Percentiles rank a stretch among this genome's conserved stretches.
phyloP scores from a whole-genome alignment of 164 flowering plant genomes.

The Dillenia turbinata region DNA sequence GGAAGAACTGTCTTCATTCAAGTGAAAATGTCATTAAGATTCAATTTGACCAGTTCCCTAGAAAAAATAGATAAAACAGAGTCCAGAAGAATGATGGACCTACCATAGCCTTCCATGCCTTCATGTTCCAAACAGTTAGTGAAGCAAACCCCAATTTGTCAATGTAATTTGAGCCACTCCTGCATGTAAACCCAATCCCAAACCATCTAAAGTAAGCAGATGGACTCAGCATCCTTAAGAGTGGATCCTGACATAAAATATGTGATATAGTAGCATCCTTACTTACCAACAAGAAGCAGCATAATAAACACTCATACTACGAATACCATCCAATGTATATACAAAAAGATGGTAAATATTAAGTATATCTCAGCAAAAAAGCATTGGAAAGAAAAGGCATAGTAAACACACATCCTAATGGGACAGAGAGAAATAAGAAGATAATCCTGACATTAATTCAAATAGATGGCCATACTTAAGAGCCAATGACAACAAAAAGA shows the following conservation, averaged over 20 bases:
- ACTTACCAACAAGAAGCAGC: no score
- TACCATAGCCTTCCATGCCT: slow-evolving; percentile 96
- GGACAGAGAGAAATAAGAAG: neutral
- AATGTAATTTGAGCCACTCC: slow-evolving; percentile 42
- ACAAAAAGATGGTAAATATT: no score
- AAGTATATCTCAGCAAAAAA: no score
- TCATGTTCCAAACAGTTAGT: slow-evolving; percentile 96
- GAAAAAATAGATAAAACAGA: slow-evolving; percentile 4
- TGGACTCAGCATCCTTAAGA: no score
- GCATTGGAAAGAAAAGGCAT: no score
- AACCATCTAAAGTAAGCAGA: slow-evolving; percentile 2
- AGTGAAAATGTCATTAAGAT: slow-evolving; percentile 18
- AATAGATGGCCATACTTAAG: neutral
- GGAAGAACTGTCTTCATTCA: slow-evolving; percentile 94
- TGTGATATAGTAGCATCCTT: no score
- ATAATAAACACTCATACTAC: no score
- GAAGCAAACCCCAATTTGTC: slow-evolving; percentile 78
- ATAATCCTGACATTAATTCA: neutral
- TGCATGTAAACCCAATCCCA: slow-evolving; percentile 18
- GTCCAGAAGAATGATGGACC: slow-evolving; percentile 16
- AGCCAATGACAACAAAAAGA: no score
- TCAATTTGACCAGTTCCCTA: neutral
- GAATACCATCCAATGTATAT: no score
- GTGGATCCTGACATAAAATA: no score
- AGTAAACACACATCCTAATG: no score